phyloP scores from a whole-genome alignment of 768 basidiomycete genomes.

The Phanerochaete sordida region DNA sequence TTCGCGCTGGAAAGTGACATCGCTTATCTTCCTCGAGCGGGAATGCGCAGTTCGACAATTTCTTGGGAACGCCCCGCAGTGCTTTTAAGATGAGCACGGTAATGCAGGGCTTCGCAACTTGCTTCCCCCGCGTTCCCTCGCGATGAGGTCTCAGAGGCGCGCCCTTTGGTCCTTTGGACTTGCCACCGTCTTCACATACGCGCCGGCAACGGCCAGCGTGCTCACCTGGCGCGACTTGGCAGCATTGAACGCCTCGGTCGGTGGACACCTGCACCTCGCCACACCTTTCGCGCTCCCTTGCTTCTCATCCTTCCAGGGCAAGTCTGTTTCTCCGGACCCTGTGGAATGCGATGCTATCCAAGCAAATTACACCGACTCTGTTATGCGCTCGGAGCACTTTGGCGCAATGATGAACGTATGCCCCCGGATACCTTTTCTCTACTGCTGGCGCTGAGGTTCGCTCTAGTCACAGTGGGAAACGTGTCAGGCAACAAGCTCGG shows the following conservation, averaged over 20 bases:
- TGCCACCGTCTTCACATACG: no score
- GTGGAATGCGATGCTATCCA: conserved; percentile 27
- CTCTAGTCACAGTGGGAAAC: conserved; percentile 49
- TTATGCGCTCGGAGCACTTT: conserved; percentile 24
- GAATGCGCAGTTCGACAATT: no score
- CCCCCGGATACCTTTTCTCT: neutral
- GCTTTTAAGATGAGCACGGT: no score
- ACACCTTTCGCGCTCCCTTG: conserved; percentile 31
- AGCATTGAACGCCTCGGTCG: conserved; percentile 25
- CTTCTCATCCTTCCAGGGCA: conserved; percentile 28
- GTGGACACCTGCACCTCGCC: conserved; percentile 25
- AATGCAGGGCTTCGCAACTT: no score
- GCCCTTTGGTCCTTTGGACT: no score
- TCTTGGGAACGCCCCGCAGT: no score
- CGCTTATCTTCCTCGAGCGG: no score
- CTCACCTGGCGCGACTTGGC: no score
- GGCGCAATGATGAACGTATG: conserved; percentile 30
- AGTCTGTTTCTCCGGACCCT: conserved; percentile 12
- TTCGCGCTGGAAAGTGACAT: no score
- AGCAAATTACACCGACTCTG: conserved; percentile 23
- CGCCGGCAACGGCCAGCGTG: no score
- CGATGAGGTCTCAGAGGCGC: no score
- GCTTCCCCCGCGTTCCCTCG: no score
- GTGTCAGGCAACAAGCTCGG: conserved; percentile 42
- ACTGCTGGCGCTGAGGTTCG: neutral